Base-by-base conservation (phyloP, 2,329 filamentous ascomycete species). In the Byssothecium circinans region DNA sequence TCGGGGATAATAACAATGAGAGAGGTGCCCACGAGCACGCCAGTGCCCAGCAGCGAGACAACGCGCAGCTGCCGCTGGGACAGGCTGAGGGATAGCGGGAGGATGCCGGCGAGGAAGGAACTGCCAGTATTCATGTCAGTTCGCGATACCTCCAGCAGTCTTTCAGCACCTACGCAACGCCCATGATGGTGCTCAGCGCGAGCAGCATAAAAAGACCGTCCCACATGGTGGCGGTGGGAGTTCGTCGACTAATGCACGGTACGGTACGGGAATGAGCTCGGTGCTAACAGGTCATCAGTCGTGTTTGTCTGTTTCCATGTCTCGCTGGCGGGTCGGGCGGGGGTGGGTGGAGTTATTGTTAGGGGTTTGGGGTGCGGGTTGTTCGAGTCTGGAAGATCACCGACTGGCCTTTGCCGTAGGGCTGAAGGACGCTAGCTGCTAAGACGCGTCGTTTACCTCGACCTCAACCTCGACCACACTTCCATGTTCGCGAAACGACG, bases 1-100 rank as follows among this genome's bases (percentile, higher is more conserved):
- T 99, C 94, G 1, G 94, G 94, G 62, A 99, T 96, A 65, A 99
- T 97, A 25, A 99, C 91, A 56, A 97, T 92, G 56, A 99, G 81
- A 1, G 92, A 92, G 22, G 94, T 97, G 29, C 94, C 94, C 14
- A 99, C 91, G 8, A 99, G 78, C 42, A 99, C 88, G 36, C 94
- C 94, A 71, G 96, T 90, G 43, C 94, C 94, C 68, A 97, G 83
- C 47, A 91, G 91, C 18, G 92, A 95, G 67, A 97, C 88, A 41
- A 96, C 77, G 65, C 92, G 87, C 47, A 97, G 77, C 71, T 96
- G 90, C 35, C 90, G 89, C 50, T 88, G 85, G 23, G 91, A 92
- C 20, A 99, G 81, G 47, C 86, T 83, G 78, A 99, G 89, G 48
- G 90, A 91, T 41, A 99, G 79, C 30, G 94, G 94, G 56, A 99